phyloP scores from a whole-genome alignment of 2,329 filamentous ascomycete species.

The Cryphonectria naterciae region DNA sequence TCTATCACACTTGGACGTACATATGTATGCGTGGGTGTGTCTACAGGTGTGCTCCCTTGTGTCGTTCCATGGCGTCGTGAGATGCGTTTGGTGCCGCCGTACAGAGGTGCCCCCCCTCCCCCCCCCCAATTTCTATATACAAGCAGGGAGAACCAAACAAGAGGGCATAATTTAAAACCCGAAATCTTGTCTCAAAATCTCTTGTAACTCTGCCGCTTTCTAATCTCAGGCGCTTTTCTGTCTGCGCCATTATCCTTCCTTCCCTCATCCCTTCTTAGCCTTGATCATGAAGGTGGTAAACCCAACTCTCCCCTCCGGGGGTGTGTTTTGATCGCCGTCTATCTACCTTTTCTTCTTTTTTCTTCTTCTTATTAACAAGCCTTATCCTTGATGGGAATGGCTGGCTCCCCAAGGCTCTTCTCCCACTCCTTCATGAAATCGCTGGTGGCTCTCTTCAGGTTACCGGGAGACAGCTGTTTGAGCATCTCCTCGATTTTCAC shows the following conservation, averaged over 20 bases:
- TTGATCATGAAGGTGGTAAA: neutral
- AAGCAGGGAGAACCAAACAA: neutral
- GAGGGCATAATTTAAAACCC: neutral
- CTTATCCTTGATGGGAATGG: conserved; percentile 28
- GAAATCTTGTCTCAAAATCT: neutral
- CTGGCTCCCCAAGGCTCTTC: conserved; percentile 66
- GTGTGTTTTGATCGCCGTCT: neutral
- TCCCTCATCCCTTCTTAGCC: neutral
- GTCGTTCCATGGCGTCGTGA: conserved; percentile 20
- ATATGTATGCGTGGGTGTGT: neutral
- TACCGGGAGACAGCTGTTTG: conserved; percentile 72
- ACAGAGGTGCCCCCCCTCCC: too few species aligned
- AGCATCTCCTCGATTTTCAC: conserved; percentile 62
- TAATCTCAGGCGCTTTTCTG: neutral
- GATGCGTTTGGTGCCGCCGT: conserved; percentile 6
- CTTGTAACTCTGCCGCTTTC: neutral
- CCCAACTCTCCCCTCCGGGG: neutral
- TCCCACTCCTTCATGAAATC: conserved; percentile 93
- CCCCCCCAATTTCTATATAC: neutral
- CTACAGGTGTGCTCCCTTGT: neutral
- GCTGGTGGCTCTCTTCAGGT: conserved; percentile 80
- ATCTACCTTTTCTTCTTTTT: neutral
- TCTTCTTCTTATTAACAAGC: too few species aligned
- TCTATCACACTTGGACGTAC: conserved; percentile 1
- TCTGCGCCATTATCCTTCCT: neutral